Evolutionary conservation across 225 moss, liverwort and hornwort species (phyloP).

Genomic region (Neckera pumila): DNA sequence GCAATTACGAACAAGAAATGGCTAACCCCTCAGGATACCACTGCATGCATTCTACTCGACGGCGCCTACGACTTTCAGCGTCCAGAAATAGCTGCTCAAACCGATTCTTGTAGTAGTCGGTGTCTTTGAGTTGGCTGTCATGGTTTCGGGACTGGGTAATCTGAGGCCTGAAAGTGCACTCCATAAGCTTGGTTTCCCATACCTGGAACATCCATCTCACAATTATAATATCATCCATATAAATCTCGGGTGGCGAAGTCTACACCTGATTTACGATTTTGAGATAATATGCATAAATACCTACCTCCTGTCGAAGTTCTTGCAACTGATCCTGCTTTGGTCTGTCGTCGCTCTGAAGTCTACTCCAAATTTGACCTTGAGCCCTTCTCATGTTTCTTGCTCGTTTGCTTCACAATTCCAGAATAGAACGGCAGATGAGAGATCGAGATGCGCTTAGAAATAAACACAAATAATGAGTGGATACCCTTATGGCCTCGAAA

Average conservation of each 20-base stretch:
- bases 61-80: constrained; percentile 74
- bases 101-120: constrained; percentile 30
- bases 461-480: background rate
- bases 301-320: constrained; percentile 38
- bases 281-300: background rate
- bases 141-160: constrained; percentile 29
- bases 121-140: constrained; percentile 5
- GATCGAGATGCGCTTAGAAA: background rate
- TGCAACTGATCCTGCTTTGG: constrained; percentile 69
- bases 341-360: constrained; percentile 60
- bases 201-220: constrained; percentile 25
- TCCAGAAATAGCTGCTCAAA: constrained; percentile 87
- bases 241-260: background rate
- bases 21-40: constrained; percentile 90
- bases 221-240: background rate
- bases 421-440: background rate
- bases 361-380: constrained; percentile 60
- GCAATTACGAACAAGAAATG: constrained; percentile 4
- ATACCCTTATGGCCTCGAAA: background rate
- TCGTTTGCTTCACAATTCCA: constrained; percentile 74
- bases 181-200: constrained; percentile 76
- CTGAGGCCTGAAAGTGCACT: constrained; percentile 90
- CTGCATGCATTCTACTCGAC: constrained; percentile 82
- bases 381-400: constrained; percentile 59
- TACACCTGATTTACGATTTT: background rate